phyloP scores from a whole-genome alignment of 2,329 filamentous ascomycete genomes.

The Aspergillus uvarum region DNA sequence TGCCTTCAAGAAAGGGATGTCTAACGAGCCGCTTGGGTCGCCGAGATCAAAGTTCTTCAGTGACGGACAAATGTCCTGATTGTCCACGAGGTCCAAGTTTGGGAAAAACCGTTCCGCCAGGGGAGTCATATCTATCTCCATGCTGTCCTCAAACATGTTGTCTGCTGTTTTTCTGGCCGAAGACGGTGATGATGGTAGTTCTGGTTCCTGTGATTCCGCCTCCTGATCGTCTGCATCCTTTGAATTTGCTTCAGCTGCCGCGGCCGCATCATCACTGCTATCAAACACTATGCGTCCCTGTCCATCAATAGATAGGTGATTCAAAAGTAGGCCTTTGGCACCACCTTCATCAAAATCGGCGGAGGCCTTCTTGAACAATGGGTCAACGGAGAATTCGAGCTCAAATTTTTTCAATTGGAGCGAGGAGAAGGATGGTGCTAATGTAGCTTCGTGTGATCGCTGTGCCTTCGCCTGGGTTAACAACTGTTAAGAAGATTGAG shows the following conservation, averaged over 20 bases:
- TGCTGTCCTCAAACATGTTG: slow-evolving; percentile 49
- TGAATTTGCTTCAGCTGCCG: slow-evolving; percentile 58
- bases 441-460: slow-evolving; percentile 86
- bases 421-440: slow-evolving; percentile 83
- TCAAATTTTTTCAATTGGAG: slow-evolving; percentile 97
- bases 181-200: slow-evolving; percentile 37
- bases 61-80: slow-evolving; percentile 90
- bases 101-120: slow-evolving; percentile 84
- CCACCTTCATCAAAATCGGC: slow-evolving; percentile 98
- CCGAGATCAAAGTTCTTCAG: slow-evolving; percentile 92
- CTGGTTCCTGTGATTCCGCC: slow-evolving; percentile 42
- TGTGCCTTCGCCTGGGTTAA: slow-evolving; percentile 51
- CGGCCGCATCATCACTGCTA: slow-evolving; percentile 84
- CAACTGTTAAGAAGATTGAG: not conserved
- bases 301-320: slow-evolving; percentile 93
- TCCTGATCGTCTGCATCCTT: slow-evolving; percentile 43
- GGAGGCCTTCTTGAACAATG: slow-evolving; percentile 97
- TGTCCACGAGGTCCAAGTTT: slow-evolving; percentile 71
- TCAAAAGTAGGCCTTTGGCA: slow-evolving; percentile 89
- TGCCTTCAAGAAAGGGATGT: slow-evolving; percentile 89
- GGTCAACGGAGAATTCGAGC: slow-evolving; percentile 92
- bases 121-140: slow-evolving; percentile 74
- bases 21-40: slow-evolving; percentile 77
- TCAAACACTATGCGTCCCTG: slow-evolving; percentile 95
- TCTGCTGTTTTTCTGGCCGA: slow-evolving; percentile 34